Evolutionary conservation across 2,329 filamentous ascomycete species (phyloP), one percentile per base, ranked within the genome.

Genomic region (Colletotrichum lindemuthianum): DNA sequence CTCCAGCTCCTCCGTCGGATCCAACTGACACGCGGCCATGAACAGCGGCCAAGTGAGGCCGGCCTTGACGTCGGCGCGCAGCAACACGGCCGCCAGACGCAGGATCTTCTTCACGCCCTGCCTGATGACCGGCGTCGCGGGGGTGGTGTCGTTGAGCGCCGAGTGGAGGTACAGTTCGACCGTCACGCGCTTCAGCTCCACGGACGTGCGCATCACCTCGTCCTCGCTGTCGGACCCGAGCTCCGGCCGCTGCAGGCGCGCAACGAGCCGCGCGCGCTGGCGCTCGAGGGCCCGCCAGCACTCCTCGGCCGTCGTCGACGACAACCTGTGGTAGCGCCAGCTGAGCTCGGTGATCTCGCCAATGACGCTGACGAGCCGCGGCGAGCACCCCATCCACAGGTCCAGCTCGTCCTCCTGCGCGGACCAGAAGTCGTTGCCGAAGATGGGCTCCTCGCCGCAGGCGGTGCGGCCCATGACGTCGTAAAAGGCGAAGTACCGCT

Each of bases 391-490:
- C 72, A 81, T 79, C 79, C 79, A 81, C 8, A 74, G 69, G 63
- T 80, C 77, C 37, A 79, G 74, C 6, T 71, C 70, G 33, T 71
- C 72, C 40, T 77, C 75, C 40, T 74, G 70, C 6, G 75, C 70
- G 32, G 71, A 70, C 79, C 79, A 81, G 55, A 80, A 81, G 59
- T 81, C 78, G 52, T 70, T 75, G 2, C 78, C 79, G 54, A 81
- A 81, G 1, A 78, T 70, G 0, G 78, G 74, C 49, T 76, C 75
- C 45, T 80, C 76, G 8, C 77, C 79, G 66, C 79, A 81, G 2
- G 79, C 79, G 0, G 79, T 81, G 9, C 79, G 76, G 8, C 79
- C 79, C 72, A 81, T 81, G 48, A 81, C 78, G 65, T 81, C 79
- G 60, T 81, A 79, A 44, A 80, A 81, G 13, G 79, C 79, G 60